Base-by-base conservation (phyloP, 148 eudicot species). In the Polygonum maritimum region DNA sequence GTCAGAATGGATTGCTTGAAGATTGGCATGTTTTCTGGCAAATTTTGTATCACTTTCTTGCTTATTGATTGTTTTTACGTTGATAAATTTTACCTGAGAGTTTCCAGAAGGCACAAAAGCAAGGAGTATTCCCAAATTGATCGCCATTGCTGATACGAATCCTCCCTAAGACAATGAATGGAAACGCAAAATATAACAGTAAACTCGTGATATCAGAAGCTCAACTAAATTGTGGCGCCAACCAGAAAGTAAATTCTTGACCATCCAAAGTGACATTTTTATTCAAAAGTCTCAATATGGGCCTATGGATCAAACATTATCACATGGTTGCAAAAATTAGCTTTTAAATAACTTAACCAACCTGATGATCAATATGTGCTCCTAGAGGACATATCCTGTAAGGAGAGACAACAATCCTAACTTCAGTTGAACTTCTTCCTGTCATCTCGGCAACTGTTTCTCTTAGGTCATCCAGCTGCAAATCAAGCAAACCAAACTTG, bases 321-420 rank as follows among this genome's bases (percentile, higher is more conserved):
- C 69, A 26, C 69, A 60, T 22, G 18, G 36, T 15, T 62, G 38
- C 36, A 26, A 31, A 31, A 62, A 16, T 51, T 31, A 60, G 15
- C 38, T 2, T 10, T 26, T 58, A 69, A n/a, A 5, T 36, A 15
- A 38, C 22, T 15, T 22, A 55, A 75, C 76, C 62, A 33, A 91
- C 99, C 97, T 95, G 99, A 86, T 95, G 99, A 81, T 95, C 99
- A 83, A 95, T 88, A 80, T 95, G 99, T 75, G 99, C 99, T 78
- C 99, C 99, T 44, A 95, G 75, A 48, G 99, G 99, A 90, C 99
- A 95, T 78, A 95, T 92, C 80, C 99, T 90, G 77, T 92, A 95
- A 26, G 99, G 99, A 40, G 99, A 92, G 36, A 88, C 89, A 76
- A 88, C 97, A 47, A 92, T 85, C 78, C 87, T 88, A 62, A 92